Evolutionary conservation across 1,139 yeast species (phyloP).

Genomic region (Saccharomyces hybrid): DNA sequence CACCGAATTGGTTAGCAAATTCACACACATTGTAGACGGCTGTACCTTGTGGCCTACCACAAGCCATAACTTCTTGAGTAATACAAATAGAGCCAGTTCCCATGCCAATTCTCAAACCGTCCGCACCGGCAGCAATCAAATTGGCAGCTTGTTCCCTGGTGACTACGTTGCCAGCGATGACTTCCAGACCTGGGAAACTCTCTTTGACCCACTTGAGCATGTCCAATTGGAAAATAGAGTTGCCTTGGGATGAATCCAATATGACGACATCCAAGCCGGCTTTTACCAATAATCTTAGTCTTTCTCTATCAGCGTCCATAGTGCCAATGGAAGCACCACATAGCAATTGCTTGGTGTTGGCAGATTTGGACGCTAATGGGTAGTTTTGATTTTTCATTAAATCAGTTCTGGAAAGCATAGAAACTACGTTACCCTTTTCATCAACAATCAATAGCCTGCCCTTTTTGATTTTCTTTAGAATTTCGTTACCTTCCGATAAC

Average conservation of each 20-base stretch:
- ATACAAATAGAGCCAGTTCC: conserved; percentile 98
- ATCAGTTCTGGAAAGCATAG: conserved; percentile 91
- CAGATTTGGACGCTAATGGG: conserved; percentile 92
- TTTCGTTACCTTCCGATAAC: conserved; percentile 78
- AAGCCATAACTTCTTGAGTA: conserved; percentile 99
- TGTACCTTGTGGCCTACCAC: conserved; percentile 99
- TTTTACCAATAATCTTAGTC: conserved; percentile 75
- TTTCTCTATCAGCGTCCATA: conserved; percentile 74
- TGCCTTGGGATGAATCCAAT: conserved; percentile 94
- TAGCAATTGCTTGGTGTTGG: conserved; percentile 84
- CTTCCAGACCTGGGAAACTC: conserved; percentile 71
- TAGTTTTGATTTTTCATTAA: conserved; percentile 89
- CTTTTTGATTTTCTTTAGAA: conserved; percentile 86
- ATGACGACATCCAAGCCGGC: conserved; percentile 97
- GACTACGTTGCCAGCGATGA: conserved; percentile 96
- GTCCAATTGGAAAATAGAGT: conserved; percentile 86
- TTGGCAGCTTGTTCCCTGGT: conserved; percentile 98
- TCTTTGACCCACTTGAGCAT: conserved; percentile 88
- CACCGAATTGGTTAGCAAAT: conserved; percentile 31
- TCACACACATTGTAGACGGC: conserved; percentile 42
- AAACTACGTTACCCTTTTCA: conserved; percentile 62
- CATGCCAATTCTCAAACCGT: conserved; percentile 98
- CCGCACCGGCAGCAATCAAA: conserved; percentile 93
- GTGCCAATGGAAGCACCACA: conserved; percentile 99
- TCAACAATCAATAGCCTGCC: conserved; percentile 96